These are phyloP conservation scores for Zygosaccharomyces lentus DNA, from an alignment of 805 yeast species.

Conservation along the genomic window DNA sequence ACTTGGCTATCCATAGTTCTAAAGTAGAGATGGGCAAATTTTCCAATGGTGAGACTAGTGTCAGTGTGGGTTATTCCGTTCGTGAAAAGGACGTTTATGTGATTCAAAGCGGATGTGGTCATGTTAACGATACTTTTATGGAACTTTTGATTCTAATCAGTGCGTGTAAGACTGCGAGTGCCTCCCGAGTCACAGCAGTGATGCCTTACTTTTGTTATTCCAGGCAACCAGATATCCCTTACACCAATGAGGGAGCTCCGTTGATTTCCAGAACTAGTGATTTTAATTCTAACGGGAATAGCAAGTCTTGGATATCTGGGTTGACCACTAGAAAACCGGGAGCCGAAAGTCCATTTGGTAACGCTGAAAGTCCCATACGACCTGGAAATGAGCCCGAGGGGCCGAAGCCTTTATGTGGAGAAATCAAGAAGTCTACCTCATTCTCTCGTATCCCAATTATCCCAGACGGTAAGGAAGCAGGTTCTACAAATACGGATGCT, in stretches of 20 bases:
- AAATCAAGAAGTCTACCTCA: constrained; percentile 20
- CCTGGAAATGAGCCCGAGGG: constrained; percentile 14
- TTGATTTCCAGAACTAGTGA: constrained; percentile 38
- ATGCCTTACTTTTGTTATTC: constrained; percentile 93
- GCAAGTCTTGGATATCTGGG: constrained; percentile 47
- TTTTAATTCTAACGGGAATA: constrained; percentile 35
- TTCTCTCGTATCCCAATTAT: constrained; percentile 36
- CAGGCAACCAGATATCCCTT: constrained; percentile 92
- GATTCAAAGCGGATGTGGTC: constrained; percentile 79
- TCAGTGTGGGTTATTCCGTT: constrained; percentile 80
- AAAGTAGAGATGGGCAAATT: constrained; percentile 58
- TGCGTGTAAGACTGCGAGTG: constrained; percentile 92
- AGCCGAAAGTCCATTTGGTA: constrained; percentile 19
- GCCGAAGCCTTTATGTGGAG: constrained; percentile 13
- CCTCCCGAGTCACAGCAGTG: constrained; percentile 83
- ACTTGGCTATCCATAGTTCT: constrained; percentile 70
- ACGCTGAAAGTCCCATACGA: constrained; percentile 21
- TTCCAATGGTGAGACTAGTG: constrained; percentile 92
- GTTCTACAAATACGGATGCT: constrained; percentile 24
- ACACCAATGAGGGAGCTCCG: constrained; percentile 74
- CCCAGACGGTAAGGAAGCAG: constrained; percentile 33
- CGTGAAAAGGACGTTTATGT: constrained; percentile 95
- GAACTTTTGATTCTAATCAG: constrained; percentile 78
- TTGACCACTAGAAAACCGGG: constrained; percentile 27
- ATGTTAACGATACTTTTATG: constrained; percentile 81